Conservation (phyloP, 805 yeast species). For the Barnettozyma pratensis region DNA sequence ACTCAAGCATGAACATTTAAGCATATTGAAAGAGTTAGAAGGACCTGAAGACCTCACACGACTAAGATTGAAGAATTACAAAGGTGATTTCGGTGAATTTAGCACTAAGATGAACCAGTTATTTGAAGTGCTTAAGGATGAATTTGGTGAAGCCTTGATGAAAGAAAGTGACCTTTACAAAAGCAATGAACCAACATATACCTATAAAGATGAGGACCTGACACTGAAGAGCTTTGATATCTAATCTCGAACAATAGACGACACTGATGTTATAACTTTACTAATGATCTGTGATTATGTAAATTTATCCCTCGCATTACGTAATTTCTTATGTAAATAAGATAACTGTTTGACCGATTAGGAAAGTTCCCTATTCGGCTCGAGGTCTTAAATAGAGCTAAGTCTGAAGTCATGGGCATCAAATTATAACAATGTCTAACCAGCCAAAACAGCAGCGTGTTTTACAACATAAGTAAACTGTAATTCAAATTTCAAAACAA, state of each 20-base stretch:
- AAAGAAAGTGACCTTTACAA: not conserved
- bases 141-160: not conserved
- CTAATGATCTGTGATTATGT: no score
- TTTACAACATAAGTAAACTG: no score
- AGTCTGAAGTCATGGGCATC: no score
- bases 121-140: not conserved
- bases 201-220: not conserved
- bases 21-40: constrained; percentile 9
- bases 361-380: no score
- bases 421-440: no score
- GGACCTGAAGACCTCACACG: constrained; percentile 17
- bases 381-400: no score
- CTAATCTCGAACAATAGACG: not conserved
- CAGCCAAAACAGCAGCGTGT: no score
- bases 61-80: constrained; percentile 22
- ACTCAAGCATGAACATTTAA: constrained; percentile 14
- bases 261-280: not conserved
- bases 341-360: no score
- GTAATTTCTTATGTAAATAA: no score
- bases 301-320: no score
- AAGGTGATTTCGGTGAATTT: constrained; percentile 25
- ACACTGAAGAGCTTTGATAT: not conserved
- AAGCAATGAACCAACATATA: not conserved
- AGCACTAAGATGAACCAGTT: constrained; percentile 13
- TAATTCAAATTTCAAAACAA: no score